phyloP scores from a whole-genome alignment of 257 asterid species.

The Ligustrum vulgare region DNA sequence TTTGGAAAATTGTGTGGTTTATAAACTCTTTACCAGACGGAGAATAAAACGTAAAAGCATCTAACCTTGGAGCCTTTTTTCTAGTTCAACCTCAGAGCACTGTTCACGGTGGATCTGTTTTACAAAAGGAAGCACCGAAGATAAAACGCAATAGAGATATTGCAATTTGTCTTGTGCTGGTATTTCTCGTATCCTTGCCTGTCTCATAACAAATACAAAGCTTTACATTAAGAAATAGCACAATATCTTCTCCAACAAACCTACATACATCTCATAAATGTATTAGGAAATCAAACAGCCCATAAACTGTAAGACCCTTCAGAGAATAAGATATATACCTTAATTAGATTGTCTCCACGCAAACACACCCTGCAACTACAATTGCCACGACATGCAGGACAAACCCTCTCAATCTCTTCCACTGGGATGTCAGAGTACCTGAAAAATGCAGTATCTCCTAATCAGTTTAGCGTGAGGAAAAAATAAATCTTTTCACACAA shows the following conservation, averaged over 20 bases:
- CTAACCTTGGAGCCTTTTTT: constrained; percentile 76
- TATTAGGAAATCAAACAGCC: constrained; percentile 14
- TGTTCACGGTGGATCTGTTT: constrained; percentile 77
- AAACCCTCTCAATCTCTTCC: constrained; percentile 73
- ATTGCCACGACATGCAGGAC: constrained; percentile 97
- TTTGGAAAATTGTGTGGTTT: too few relatives aligned
- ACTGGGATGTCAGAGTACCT: constrained; percentile 76
- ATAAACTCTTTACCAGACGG: too few relatives aligned
- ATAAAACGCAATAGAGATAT: constrained; percentile 78
- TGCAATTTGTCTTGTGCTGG: constrained; percentile 84
- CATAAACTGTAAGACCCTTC: constrained; percentile 17
- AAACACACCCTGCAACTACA: constrained; percentile 90
- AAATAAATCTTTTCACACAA: constrained; percentile 1
- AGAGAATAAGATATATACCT: constrained; percentile 52
- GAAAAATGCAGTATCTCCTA: constrained; percentile 33
- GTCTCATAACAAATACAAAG: constrained; percentile 18
- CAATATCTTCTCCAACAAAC: constrained; percentile 10
- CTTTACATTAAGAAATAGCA: constrained; percentile 18
- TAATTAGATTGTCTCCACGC: constrained; percentile 90
- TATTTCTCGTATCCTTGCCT: constrained; percentile 84
- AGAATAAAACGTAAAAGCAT: constrained; percentile 25
- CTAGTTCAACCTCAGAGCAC: constrained; percentile 86
- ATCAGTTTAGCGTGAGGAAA: constrained; percentile 12
- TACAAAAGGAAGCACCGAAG: constrained; percentile 88
- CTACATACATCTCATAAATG: constrained; percentile 1